phyloP scores from a whole-genome alignment of 139 green algal genomes.

The Coelastrella sp. region DNA sequence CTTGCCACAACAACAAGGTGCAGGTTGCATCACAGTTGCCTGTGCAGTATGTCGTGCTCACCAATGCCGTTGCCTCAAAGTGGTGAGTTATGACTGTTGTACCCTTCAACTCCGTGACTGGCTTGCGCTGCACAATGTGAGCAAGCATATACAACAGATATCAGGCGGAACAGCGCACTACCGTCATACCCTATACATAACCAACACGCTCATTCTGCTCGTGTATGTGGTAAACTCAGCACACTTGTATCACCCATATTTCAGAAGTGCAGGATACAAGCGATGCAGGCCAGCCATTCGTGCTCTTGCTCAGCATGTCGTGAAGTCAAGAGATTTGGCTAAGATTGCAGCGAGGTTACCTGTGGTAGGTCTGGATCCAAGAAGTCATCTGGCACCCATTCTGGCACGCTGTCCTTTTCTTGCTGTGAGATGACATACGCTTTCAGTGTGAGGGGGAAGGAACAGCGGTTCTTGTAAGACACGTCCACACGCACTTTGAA shows the following conservation, averaged over 20 bases:
- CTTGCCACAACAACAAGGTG: no score
- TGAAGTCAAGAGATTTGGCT: neutral
- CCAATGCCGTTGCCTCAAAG: slow-evolving; percentile 58
- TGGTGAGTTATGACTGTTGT: slow-evolving; percentile 64
- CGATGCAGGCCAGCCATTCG: no score
- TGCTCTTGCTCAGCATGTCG: no score
- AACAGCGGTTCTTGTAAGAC: slow-evolving; percentile 50
- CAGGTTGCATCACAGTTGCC: neutral
- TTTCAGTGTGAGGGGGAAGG: slow-evolving; percentile 64
- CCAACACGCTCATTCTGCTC: no score
- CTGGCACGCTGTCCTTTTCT: slow-evolving; percentile 68
- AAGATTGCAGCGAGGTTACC: neutral
- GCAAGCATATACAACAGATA: no score
- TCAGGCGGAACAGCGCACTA: no score
- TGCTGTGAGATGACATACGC: slow-evolving; percentile 68
- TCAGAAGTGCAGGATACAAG: no score
- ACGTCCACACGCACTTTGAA: slow-evolving; percentile 73
- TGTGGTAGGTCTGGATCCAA: slow-evolving; percentile 48
- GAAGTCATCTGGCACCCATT: slow-evolving; percentile 63
- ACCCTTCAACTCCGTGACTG: slow-evolving; percentile 73
- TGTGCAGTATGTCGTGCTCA: neutral
- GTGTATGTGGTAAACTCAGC: no score
- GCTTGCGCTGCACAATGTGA: slow-evolving; percentile 35
- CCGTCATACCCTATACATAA: no score
- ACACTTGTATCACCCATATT: no score